phyloP scores from a whole-genome alignment of 495 filamentous ascomycete genomes.

The Rhypophila decipiens region DNA sequence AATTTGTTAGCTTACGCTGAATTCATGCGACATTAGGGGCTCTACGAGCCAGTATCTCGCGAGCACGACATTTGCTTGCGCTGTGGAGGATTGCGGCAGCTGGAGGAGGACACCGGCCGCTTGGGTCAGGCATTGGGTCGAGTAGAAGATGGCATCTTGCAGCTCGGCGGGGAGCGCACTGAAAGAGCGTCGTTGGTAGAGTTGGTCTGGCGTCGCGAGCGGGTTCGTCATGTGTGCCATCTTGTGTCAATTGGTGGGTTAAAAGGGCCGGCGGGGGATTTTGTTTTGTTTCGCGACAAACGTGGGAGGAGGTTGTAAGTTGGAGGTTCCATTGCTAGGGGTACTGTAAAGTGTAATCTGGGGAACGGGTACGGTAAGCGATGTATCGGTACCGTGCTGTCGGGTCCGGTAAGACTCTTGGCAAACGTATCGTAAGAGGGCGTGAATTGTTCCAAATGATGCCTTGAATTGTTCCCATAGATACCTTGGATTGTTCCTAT shows the following conservation, averaged over 20 bases:
- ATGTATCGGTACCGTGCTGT: too few relatives aligned
- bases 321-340: too few relatives aligned
- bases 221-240: constrained; percentile 70
- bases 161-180: constrained; percentile 70
- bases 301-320: not conserved
- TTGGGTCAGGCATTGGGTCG: constrained; percentile 74
- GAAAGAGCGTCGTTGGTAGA: constrained; percentile 47
- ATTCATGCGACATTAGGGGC: constrained; percentile 37
- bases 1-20: constrained; percentile 41
- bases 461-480: too few relatives aligned
- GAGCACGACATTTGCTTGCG: constrained; percentile 81
- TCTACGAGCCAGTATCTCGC: constrained; percentile 77
- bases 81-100: constrained; percentile 81
- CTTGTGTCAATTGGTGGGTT: not conserved
- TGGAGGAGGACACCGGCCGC: constrained; percentile 79
- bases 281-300: not conserved
- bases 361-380: not conserved
- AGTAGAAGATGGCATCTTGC: constrained; percentile 63
- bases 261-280: not conserved
- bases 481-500: too few relatives aligned
- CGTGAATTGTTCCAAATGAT: too few relatives aligned
- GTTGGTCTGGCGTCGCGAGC: constrained; percentile 75
- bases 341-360: too few relatives aligned
- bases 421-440: too few relatives aligned
- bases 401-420: too few relatives aligned